Evolutionary conservation across 2,329 filamentous ascomycete species (phyloP).

Genomic region (Cadophora sp.): DNA sequence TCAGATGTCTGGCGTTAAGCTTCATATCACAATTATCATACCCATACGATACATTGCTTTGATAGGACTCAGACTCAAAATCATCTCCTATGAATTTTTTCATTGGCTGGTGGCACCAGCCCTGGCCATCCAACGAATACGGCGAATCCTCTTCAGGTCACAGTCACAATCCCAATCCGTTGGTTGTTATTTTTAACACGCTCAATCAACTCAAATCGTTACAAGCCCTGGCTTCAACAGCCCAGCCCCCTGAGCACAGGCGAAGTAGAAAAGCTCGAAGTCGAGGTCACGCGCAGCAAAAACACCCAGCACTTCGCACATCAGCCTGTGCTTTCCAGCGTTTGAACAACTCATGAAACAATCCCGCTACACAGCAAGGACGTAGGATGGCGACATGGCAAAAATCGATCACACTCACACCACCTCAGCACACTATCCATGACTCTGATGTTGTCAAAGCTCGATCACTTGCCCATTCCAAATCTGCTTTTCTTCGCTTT

Average conservation of each 20-base stretch:
- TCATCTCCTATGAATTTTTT: constrained; percentile 18
- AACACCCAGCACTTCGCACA: background rate
- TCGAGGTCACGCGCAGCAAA: constrained; percentile 20
- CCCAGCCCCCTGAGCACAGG: background rate
- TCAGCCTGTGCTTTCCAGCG: constrained; percentile 16
- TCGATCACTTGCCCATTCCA: constrained; percentile 5
- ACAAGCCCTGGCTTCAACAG: background rate
- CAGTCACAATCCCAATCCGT: background rate
- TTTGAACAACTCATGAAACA: constrained; percentile 35
- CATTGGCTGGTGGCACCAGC: constrained; percentile 9
- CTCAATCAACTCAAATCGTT: background rate
- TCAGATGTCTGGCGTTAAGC: background rate
- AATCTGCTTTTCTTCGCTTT: background rate
- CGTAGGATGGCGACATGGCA: background rate
- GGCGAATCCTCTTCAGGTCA: background rate
- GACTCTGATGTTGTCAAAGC: constrained; percentile 17
- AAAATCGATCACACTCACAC: constrained; percentile 18
- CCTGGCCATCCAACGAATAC: background rate
- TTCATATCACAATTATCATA: constrained; percentile 13
- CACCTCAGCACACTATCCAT: constrained; percentile 12
- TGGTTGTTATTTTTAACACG: background rate
- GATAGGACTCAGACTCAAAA: background rate
- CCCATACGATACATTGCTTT: background rate
- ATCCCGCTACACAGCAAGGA: background rate
- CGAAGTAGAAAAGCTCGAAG: background rate